phyloP scores from a whole-genome alignment of 768 basidiomycete genomes.

The Tricholoma furcatifolium region DNA sequence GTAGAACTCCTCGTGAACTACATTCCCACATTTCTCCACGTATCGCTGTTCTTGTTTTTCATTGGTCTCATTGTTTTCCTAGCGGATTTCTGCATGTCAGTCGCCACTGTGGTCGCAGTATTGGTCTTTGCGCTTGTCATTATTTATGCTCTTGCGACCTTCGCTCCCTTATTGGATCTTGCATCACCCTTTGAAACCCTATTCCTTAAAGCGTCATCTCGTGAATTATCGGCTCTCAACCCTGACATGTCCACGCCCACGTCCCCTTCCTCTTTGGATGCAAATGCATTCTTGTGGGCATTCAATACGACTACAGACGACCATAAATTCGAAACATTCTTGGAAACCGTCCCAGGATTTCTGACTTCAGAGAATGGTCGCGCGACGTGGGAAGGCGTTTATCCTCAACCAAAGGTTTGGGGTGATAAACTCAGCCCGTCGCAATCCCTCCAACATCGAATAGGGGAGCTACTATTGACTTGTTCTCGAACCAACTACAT shows the following conservation, averaged over 20 bases:
- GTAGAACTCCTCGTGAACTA: constrained; percentile 2
- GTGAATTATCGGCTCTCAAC: not conserved
- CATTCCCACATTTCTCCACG: constrained; percentile 7
- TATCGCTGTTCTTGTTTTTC: constrained; percentile 9
- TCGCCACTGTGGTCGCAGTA: not conserved
- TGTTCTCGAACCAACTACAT: constrained; percentile 3
- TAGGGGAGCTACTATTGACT: not conserved
- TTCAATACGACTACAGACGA: constrained; percentile 1
- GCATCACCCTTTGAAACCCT: constrained; percentile 8
- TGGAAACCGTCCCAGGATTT: constrained; percentile 10
- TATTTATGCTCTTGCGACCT: not conserved
- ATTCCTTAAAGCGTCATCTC: not conserved
- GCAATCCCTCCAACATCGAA: not conserved
- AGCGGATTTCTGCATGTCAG: not conserved
- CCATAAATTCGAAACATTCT: not conserved
- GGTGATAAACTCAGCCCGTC: no score
- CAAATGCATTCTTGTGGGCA: not conserved
- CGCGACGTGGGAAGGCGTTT: not conserved
- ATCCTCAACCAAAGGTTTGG: no score
- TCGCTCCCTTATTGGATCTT: constrained; percentile 1
- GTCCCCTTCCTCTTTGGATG: not conserved
- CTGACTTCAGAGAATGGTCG: not conserved
- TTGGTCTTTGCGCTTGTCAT: not conserved
- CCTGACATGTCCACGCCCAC: not conserved
- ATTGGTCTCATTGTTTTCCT: constrained; percentile 7